These are phyloP conservation scores for Musa troglodytarum DNA, from an alignment of 176 grass and related monocot genomes.

Conservation along the genomic window DNA sequence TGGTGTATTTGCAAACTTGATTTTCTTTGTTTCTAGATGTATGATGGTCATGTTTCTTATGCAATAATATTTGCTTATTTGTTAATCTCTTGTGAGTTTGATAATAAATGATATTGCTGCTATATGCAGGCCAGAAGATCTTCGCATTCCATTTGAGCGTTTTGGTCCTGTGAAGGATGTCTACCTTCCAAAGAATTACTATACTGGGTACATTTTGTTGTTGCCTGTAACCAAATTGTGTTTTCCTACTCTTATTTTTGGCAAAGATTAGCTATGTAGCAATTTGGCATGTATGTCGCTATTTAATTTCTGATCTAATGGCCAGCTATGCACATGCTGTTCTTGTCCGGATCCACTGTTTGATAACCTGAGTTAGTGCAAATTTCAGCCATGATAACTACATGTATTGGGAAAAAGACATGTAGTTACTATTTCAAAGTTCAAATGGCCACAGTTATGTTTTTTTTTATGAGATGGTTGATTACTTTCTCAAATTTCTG, in stretches of 20 bases:
- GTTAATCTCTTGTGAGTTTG: not conserved
- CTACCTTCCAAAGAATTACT: conserved; percentile 65
- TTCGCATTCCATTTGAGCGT: conserved; percentile 49
- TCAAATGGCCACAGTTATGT: no score
- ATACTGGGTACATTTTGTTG: conserved; percentile 35
- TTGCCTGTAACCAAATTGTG: not conserved
- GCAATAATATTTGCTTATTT: conserved; percentile 1
- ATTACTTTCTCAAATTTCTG: no score
- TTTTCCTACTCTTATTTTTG: not conserved
- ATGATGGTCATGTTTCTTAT: not conserved
- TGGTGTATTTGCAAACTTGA: not conserved
- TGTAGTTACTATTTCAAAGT: no score
- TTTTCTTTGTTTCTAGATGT: not conserved
- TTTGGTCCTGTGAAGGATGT: conserved; percentile 62
- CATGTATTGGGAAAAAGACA: no score
- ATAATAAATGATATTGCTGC: not conserved
- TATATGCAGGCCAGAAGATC: conserved; percentile 43
- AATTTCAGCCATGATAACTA: not conserved
- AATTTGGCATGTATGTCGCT: no score
- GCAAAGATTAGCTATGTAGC: no score
- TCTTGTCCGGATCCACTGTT: not conserved
- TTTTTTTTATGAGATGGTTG: no score
- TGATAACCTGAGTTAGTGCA: not conserved
- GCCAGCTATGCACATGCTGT: no score
- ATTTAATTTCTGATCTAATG: no score